phyloP scores from a whole-genome alignment of 2,329 filamentous ascomycete species.

The Xylaria sp. region DNA sequence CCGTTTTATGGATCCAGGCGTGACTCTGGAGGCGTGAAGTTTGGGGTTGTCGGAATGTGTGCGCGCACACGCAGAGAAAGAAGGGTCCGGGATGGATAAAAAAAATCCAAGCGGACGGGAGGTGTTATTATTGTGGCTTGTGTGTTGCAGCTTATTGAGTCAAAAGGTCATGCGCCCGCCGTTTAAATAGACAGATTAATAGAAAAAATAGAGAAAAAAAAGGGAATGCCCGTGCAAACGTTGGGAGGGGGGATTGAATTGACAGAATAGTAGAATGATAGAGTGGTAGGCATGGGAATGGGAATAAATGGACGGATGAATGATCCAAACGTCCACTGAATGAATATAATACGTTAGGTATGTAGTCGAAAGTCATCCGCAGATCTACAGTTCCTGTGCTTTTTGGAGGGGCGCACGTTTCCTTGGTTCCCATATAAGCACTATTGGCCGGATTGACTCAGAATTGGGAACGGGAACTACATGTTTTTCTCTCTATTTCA shows the following conservation, averaged over 20 bases:
- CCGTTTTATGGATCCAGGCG: too few relatives aligned
- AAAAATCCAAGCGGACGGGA: not conserved
- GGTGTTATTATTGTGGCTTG: slow-evolving; percentile 11
- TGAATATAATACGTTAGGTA: too few relatives aligned
- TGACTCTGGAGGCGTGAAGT: too few relatives aligned
- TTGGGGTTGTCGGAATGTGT: not conserved
- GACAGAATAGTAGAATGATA: not conserved
- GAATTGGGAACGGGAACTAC: not conserved
- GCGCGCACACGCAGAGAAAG: not conserved
- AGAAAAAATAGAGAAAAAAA: not conserved
- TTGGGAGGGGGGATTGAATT: not conserved
- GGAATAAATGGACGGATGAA: too few relatives aligned
- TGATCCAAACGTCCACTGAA: too few relatives aligned
- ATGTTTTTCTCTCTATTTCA: not conserved
- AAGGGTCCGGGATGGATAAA: not conserved
- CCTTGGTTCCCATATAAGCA: not conserved
- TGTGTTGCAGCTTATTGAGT: slow-evolving; percentile 12
- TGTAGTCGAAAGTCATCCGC: too few relatives aligned
- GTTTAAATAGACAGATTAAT: not conserved
- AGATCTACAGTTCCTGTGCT: too few relatives aligned
- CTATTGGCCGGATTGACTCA: not conserved
- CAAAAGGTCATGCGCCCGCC: slow-evolving; percentile 4
- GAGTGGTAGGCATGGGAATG: too few relatives aligned
- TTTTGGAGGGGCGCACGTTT: too few relatives aligned
- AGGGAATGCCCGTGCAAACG: not conserved